phyloP scores from a whole-genome alignment of 2,329 filamentous ascomycete species.

The Bipolaris oryzae region DNA sequence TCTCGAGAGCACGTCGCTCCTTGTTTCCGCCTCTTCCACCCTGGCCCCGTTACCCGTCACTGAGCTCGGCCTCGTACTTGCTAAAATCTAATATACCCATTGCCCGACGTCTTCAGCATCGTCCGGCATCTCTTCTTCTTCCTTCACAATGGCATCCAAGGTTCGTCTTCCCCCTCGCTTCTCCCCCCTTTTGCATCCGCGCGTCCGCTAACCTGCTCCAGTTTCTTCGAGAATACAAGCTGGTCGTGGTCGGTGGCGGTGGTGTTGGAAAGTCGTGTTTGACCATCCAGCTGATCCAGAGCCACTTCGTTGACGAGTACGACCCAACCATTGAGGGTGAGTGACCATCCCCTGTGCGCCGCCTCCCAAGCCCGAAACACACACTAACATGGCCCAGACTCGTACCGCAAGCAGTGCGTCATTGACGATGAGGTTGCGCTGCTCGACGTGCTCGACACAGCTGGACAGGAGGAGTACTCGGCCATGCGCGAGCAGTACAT shows the following conservation, averaged over 20 bases:
- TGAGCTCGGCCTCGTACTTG: conserved; percentile 5
- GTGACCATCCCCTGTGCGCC: conserved; percentile 30
- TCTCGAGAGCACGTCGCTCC: conserved; percentile 11
- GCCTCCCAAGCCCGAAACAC: neutral
- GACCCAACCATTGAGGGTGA: conserved; percentile 98
- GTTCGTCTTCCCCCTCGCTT: conserved; percentile 25
- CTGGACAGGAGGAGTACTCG: conserved; percentile 98
- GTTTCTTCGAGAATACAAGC: conserved; percentile 62
- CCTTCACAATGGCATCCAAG: conserved; percentile 48
- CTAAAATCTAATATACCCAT: conserved; percentile 10
- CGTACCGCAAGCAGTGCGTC: conserved; percentile 99
- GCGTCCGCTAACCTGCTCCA: conserved; percentile 41
- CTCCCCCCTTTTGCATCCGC: conserved; percentile 6
- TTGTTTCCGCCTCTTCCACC: conserved; percentile 9
- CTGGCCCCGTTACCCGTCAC: conserved; percentile 6
- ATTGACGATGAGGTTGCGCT: conserved; percentile 98
- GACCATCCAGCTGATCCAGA: conserved; percentile 82
- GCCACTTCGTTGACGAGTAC: conserved; percentile 99
- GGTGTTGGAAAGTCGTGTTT: conserved; percentile 99
- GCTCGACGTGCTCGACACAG: conserved; percentile 96
- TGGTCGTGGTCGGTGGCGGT: conserved; percentile 94
- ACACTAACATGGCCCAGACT: conserved; percentile 67
- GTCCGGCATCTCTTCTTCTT: conserved; percentile 15
- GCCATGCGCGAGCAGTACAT: conserved; percentile 99
- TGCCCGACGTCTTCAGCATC: conserved; percentile 2